Conservation (phyloP, 305 asterid genomes). For the Ruellia speciosa region DNA sequence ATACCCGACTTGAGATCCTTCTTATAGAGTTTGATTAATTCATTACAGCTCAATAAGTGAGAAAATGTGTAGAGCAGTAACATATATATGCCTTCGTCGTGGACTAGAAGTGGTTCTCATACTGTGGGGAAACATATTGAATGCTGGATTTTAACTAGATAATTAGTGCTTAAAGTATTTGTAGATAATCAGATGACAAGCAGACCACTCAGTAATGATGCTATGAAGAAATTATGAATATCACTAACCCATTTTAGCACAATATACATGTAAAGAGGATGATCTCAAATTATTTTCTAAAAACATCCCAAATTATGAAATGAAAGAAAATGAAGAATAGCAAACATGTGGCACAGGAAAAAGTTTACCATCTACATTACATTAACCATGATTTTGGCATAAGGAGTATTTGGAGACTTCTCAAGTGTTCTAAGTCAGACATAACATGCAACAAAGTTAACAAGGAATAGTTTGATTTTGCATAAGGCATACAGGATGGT, state of each 20-base stretch:
- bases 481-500: not conserved
- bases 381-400: conserved; percentile 1
- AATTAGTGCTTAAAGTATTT: not conserved
- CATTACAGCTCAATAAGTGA: too few relatives aligned
- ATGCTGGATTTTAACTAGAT: not conserved
- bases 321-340: not conserved
- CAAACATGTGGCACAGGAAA: too few relatives aligned
- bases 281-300: not conserved
- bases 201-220: not conserved
- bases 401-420: not conserved
- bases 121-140: not conserved
- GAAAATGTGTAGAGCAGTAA: too few relatives aligned
- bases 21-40: too few relatives aligned
- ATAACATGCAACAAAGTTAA: not conserved
- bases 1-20: too few relatives aligned
- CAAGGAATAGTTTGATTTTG: not conserved
- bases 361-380: not conserved
- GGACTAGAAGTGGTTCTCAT: too few relatives aligned
- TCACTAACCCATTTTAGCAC: not conserved
- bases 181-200: not conserved
- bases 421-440: not conserved
- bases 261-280: not conserved
- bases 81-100: too few relatives aligned
- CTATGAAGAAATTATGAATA: not conserved
- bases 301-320: not conserved